Conservation (phyloP, 139 green algal genomes). For the Chlorella ohadii region DNA sequence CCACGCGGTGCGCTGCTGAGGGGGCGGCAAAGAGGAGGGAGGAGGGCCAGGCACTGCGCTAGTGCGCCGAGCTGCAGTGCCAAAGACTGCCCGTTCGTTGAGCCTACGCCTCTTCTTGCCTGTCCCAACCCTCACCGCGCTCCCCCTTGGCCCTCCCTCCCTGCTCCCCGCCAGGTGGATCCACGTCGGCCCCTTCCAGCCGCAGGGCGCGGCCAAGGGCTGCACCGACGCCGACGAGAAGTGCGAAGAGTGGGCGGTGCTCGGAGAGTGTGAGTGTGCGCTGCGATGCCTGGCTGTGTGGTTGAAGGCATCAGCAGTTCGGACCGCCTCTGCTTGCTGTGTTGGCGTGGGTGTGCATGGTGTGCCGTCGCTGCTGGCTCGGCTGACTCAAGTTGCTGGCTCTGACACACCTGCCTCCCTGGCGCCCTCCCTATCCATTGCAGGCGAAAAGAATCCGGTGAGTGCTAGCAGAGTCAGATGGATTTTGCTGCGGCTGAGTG, state of each 20-base stretch:
- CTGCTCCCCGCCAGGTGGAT: constrained; percentile 60
- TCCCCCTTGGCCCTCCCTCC: not conserved
- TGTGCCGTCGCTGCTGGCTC: not conserved
- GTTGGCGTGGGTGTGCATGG: not conserved
- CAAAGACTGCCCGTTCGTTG: too few species aligned
- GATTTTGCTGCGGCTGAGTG: too few species aligned
- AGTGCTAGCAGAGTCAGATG: too few species aligned
- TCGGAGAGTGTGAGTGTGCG: constrained; percentile 39
- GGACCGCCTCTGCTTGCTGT: not conserved
- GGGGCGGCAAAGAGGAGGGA: too few species aligned
- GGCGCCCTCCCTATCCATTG: not conserved
- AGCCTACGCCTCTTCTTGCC: too few species aligned
- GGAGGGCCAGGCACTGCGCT: too few species aligned
- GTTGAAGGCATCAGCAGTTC: too few species aligned
- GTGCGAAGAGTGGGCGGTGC: constrained; percentile 47
- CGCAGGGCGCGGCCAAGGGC: not conserved
- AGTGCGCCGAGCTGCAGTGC: too few species aligned
- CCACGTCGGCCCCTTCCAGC: constrained; percentile 48
- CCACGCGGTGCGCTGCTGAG: constrained; percentile 33
- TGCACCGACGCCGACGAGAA: constrained; percentile 30
- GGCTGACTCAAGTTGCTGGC: not conserved
- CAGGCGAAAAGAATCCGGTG: constrained; percentile 10
- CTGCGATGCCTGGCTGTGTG: not conserved
- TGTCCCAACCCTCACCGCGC: too few species aligned
- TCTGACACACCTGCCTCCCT: not conserved